These are phyloP conservation scores for Trichoderma breve DNA, from an alignment of 2,329 filamentous ascomycete genomes.

Conservation along the genomic window DNA sequence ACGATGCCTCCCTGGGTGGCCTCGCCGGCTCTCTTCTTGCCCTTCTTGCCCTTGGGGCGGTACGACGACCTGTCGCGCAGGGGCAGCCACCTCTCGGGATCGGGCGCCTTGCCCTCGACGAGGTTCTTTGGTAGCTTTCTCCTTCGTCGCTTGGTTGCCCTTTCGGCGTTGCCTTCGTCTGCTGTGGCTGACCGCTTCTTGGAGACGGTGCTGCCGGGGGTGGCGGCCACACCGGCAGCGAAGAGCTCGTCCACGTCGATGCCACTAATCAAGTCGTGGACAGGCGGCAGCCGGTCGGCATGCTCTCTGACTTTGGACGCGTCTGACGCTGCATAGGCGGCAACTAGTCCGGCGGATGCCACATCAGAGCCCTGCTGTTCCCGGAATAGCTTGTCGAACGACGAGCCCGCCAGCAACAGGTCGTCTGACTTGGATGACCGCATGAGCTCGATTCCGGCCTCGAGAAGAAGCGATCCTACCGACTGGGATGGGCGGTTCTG, in stretches of 20 bases:
- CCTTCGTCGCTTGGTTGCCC: slow-evolving; percentile 55
- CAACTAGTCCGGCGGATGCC: slow-evolving; percentile 80
- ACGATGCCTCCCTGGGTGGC: slow-evolving; percentile 83
- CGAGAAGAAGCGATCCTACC: slow-evolving; percentile 67
- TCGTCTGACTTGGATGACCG: slow-evolving; percentile 70
- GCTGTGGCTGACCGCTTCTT: slow-evolving; percentile 50
- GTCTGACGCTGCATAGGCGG: slow-evolving; percentile 67
- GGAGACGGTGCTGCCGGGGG: slow-evolving; percentile 36
- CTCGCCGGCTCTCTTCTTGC: slow-evolving; percentile 75
- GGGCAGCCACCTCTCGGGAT: slow-evolving; percentile 91
- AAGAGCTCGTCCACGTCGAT: slow-evolving; percentile 64
- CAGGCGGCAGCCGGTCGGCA: slow-evolving; percentile 56
- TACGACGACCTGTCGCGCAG: slow-evolving; percentile 86
- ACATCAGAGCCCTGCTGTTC: slow-evolving; percentile 66
- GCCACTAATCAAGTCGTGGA: slow-evolving; percentile 59
- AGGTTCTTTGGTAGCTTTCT: slow-evolving; percentile 69
- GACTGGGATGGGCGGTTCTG: slow-evolving; percentile 50
- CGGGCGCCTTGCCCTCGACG: slow-evolving; percentile 74
- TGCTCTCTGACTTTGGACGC: slow-evolving; percentile 55
- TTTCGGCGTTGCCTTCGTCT: slow-evolving; percentile 34
- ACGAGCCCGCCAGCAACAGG: slow-evolving; percentile 66
- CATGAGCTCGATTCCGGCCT: slow-evolving; percentile 79
- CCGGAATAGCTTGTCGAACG: slow-evolving; percentile 71
- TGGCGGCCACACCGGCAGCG: slow-evolving; percentile 57
- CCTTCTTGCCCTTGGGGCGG: slow-evolving; percentile 86